Percentiles rank a stretch among this genome's conserved stretches.
phyloP scores from a whole-genome alignment of 2,329 filamentous ascomycete species.

The Alternaria sp. region DNA sequence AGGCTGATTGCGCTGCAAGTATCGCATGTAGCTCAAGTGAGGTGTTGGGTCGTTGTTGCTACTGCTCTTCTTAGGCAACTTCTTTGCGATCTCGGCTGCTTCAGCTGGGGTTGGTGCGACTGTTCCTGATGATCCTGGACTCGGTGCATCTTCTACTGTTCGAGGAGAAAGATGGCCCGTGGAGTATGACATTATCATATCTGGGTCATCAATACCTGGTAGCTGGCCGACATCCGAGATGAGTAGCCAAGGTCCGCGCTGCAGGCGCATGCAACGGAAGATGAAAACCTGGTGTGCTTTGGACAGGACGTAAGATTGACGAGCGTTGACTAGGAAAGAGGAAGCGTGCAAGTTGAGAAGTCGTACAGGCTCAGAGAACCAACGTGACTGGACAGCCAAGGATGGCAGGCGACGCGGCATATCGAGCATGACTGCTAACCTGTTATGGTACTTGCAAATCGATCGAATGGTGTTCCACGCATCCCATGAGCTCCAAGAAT shows the following conservation, averaged over 20 bases:
- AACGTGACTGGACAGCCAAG: constrained; percentile 62
- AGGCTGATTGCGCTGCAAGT: constrained; percentile 83
- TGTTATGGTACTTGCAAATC: constrained; percentile 81
- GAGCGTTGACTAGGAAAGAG: constrained; percentile 64
- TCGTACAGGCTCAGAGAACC: constrained; percentile 68
- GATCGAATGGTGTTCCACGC: constrained; percentile 89
- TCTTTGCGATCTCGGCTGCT: constrained; percentile 56
- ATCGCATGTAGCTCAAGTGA: constrained; percentile 81
- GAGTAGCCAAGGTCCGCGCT: constrained; percentile 65
- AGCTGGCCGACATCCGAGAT: constrained; percentile 64
- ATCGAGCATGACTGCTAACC: constrained; percentile 74
- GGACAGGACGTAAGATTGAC: constrained; percentile 64
- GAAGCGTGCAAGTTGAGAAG: constrained; percentile 60
- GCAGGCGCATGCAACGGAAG: constrained; percentile 62
- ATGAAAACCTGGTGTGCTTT: constrained; percentile 65
- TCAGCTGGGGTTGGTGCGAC: constrained; percentile 71
- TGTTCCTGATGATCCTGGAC: constrained; percentile 25
- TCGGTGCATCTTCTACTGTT: constrained; percentile 49
- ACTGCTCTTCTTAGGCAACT: constrained; percentile 50
- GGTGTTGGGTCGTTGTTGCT: constrained; percentile 62
- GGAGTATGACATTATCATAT: constrained; percentile 46
- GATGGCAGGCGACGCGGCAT: constrained; percentile 66
- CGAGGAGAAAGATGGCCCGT: constrained; percentile 50
- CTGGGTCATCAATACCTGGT: constrained; percentile 54
- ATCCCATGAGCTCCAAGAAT: constrained; percentile 86